Evolutionary conservation across 805 yeast genomes (phyloP), one percentile per base, ranked within the genome.

Genomic region (Ogataea nonfermentans): DNA sequence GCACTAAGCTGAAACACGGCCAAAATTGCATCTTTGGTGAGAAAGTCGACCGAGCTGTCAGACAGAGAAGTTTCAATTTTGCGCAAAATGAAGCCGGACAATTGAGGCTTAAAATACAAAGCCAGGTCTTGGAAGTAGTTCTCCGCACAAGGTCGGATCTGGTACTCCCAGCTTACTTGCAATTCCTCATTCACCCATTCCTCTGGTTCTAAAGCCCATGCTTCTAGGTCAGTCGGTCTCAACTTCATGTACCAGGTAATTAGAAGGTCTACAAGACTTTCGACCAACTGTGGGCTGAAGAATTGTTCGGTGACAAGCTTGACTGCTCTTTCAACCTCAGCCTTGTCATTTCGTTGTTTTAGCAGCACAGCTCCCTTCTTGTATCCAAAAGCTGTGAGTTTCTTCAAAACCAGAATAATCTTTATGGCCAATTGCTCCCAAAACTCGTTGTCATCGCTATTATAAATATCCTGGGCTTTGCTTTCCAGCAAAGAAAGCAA

Each of bases 171-270:
- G 55, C 83, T 81, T 4, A 78, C 67, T 35, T 79, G 73, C 41
- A 81, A 65, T 49, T 89, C 95, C 54, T 88, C 95, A 47, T 81
- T 79, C 14, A 85, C 79, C 87, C 95, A 93, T 59, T 88, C 96
- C 58, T 89, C 98, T 0, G 98, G 96, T 44, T 89, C 95, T 12
- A 74, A 60, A 9, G 70, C 58, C 98, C 98, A 93, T 26, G 77
- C 67, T 51, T 85, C 95, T 33, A 91, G 60, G 56, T 90, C 97
- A 2, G 73, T 61, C 0, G 91, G 88, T 43, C 80, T 76, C 33
- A 90, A 61, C 40, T 82, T 75, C 46, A 93, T 68, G 60, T 87
- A 90, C 77, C 82, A 81, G 28, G 73, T 69, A 43, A 89, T 79
- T 24, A 90, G 66, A 29, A 84, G 62, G 44, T 83, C 84, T 9